Conservation (phyloP, 495 filamentous ascomycete species). For the Clavariopsis aquatica region DNA sequence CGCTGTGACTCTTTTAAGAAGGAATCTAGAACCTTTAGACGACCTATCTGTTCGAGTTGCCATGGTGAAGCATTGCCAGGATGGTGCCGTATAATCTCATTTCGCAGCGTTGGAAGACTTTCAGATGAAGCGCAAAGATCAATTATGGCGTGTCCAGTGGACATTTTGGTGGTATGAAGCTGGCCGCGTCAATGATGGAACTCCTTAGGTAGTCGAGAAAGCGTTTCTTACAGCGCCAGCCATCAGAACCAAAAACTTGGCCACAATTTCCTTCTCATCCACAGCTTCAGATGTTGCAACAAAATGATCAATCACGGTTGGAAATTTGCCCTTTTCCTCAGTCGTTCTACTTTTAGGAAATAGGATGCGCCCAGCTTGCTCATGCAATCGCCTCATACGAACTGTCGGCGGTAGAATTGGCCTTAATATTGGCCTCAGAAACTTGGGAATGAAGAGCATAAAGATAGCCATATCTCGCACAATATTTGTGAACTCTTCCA, state of each 20-base stretch:
- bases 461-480: slow-evolving; percentile 13
- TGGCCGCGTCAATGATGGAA: neutral
- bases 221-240: slow-evolving; percentile 2
- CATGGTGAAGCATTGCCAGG: neutral
- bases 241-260: slow-evolving; percentile 9
- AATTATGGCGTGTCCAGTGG: slow-evolving; percentile 6
- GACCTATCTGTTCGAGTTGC: neutral
- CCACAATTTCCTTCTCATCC: slow-evolving; percentile 15
- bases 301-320: slow-evolving; percentile 5
- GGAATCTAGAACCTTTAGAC: neutral
- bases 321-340: neutral
- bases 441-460: slow-evolving; percentile 11
- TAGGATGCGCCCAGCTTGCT: neutral
- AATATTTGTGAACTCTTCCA: slow-evolving; percentile 5
- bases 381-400: slow-evolving; percentile 12
- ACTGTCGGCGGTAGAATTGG: slow-evolving; percentile 5
- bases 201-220: neutral
- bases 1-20: slow-evolving; percentile 16
- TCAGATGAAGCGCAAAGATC: slow-evolving; percentile 1
- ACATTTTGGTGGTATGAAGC: slow-evolving; percentile 12
- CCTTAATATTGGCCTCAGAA: neutral
- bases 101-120: neutral
- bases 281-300: slow-evolving; percentile 7
- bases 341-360: neutral
- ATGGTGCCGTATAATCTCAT: neutral